Evolutionary conservation across 2,329 filamentous ascomycete genomes (phyloP), one percentile per base, ranked within the genome.

Genomic region (Atkinsonella texensis): DNA sequence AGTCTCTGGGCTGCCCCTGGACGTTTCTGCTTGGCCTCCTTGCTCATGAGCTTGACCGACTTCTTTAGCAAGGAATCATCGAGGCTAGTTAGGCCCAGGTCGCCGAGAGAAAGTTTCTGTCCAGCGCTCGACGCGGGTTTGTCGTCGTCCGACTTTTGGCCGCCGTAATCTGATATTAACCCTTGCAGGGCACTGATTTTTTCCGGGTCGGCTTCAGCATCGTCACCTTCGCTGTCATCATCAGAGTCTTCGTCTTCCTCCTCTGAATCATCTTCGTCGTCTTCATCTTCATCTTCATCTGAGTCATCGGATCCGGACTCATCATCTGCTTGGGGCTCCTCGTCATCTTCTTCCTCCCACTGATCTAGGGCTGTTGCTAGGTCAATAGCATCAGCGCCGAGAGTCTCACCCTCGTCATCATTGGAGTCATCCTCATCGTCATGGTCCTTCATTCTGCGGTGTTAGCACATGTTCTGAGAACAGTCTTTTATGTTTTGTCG

Each of bases 31-130:
- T 80, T 81, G 46, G 78, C 72, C 57, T 84, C 80, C 61, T 80
- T 83, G 56, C 74, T 77, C 62, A 90, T 76, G 55, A 87, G 76
- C 67, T 91, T 93, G 48, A 93, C 74, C 0, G 87, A 84, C 60
- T 84, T 89, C 63, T 87, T 89, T 60, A 90, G 79, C 46, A 81
- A 76, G 2, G 84, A 80, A 62, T 94, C 87, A 53, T 81, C 83
- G 46, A 89, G 75, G 12, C 83, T 81, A 23, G 83, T 74, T 46
- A 94, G 71, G 11, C 77, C 79, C 11, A 95, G 75, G 64, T 94
- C 89, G 54, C 83, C 79, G 17, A 94, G 72, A 38, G 82, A 84
- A 54, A 94, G 77, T 64, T 89, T 87, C 51, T 78, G 72, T 53
- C 81, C 80, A 7, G 73, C 72, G 51, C 60, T 77, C 74, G 54